Evolutionary conservation across 768 basidiomycete species (phyloP).

Genomic region (Naganishia kalamii): DNA sequence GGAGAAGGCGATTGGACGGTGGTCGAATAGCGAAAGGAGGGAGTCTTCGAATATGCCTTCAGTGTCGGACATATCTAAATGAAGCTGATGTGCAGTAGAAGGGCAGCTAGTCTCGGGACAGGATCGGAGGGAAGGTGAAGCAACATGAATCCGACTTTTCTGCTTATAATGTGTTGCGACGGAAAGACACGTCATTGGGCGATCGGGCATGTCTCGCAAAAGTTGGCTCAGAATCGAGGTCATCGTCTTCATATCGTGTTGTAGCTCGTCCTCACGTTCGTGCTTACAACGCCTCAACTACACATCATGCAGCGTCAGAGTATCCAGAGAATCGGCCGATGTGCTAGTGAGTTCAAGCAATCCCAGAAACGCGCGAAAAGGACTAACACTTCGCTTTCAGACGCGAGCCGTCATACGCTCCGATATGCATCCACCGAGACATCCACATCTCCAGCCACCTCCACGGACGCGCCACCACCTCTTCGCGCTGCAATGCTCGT

Average conservation of each 20-base stretch:
- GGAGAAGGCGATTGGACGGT: conserved; percentile 22
- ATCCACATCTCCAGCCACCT: conserved; percentile 14
- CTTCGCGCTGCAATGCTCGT: conserved; percentile 46
- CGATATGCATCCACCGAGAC: conserved; percentile 8
- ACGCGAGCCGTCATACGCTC: conserved; percentile 1
- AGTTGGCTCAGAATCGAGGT: not conserved
- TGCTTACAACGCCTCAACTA: too few relatives aligned
- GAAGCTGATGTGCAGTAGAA: too few relatives aligned
- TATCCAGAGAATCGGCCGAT: not conserved
- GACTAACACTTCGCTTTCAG: not conserved
- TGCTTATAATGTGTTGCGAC: not conserved
- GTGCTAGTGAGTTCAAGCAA: not conserved
- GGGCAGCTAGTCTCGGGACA: not conserved
- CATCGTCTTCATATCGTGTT: too few relatives aligned
- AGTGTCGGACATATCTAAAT: conserved; percentile 5
- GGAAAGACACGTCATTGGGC: conserved; percentile 1
- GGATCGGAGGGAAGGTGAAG: not conserved
- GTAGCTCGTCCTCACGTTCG: too few relatives aligned
- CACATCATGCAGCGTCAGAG: not conserved
- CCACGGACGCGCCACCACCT: conserved; percentile 12
- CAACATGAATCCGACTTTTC: not conserved
- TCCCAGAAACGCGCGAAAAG: not conserved
- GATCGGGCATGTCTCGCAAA: not conserved
- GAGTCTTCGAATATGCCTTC: conserved; percentile 23
- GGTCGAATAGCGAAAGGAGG: conserved; percentile 22